Base-by-base conservation (phyloP, 139 green algal species). In the Nannochloris sp. region DNA sequence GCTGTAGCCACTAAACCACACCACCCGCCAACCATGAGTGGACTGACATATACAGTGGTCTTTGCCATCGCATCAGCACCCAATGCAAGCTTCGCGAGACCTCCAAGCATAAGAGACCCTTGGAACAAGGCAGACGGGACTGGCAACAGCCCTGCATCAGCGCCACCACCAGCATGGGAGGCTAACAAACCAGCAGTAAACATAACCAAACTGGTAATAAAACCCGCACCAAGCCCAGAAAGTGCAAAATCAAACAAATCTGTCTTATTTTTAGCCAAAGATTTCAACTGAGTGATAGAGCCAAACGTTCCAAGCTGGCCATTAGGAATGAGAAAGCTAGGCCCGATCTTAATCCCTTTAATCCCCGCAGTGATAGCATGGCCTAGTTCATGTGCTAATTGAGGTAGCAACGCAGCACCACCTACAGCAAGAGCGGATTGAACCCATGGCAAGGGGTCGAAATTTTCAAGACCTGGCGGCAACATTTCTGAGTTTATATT, bases 311-410 rank as follows among this genome's bases (percentile, higher is more conserved):
- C 92, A 9, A 92, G 74, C 74, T 88, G 82, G 46, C 84, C 70
- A 77, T 96, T 97, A 34, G 92, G 92, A 12, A 98, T 72, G 32
- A 97, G 85, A 77, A 84, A 90, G 10, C 85, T 85, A 12, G 89
- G 83, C 3, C 84, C 86, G 27, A 97, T 79, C 68, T 89, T 88
- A 54, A 97, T 83, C 31, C 65, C 61, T 24, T 62, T 39, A 10
- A 65, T 14, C 1, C 30, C 37, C 9, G 86, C 86, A 4, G 74
- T 76, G 23, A 77, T 51, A 12, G 63, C 36, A 60, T 96, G 89
- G 24, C 81, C 89, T 2, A 92, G 9, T 71, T 98, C 92, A 70
- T 98, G 92, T 6, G 71, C 54, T 14, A 87, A 35, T 60, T 75
- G 71, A 0, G 71, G 71, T 24, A 80, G 60, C 44, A 81, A 67